A percentile compares a stretch with the other conserved stretches of the same genome.
Evolutionary conservation across 192 early-diverging fungal species (phyloP).

Genomic region (Gamsiella multidivaricata): DNA sequence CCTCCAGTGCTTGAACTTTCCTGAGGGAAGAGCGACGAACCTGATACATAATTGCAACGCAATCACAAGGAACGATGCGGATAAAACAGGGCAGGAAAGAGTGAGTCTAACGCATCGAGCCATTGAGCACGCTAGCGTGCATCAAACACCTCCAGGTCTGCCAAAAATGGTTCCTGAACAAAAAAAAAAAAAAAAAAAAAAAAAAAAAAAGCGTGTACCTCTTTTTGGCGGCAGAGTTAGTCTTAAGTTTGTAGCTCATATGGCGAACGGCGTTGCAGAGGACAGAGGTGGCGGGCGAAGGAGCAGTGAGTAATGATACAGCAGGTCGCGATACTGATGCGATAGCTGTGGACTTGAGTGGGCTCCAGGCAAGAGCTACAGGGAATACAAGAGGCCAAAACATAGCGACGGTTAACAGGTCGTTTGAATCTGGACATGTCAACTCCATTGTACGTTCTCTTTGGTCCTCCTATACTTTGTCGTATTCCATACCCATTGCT

Average conservation of each 20-base stretch:
- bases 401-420: background rate
- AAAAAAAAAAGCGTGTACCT: constrained; percentile 15
- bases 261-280: constrained; percentile 51
- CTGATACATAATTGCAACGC: background rate
- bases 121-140: too few species aligned
- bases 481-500: constrained; percentile 35
- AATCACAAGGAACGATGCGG: background rate
- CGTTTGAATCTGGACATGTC: background rate
- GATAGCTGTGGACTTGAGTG: constrained; percentile 37
- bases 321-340: constrained; percentile 32
- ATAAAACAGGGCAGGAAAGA: background rate
- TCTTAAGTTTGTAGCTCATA: constrained; percentile 55
- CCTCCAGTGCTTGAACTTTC: constrained; percentile 57
- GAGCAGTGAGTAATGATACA: constrained; percentile 28
- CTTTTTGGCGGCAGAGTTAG: constrained; percentile 53
- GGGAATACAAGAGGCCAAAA: too few species aligned
- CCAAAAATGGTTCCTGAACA: background rate
- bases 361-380: constrained; percentile 51
- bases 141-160: too few species aligned
- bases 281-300: constrained; percentile 31
- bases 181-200: background rate
- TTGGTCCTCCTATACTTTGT: too few species aligned
- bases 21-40: constrained; percentile 52
- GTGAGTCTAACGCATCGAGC: too few species aligned
- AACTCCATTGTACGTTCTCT: too few species aligned